Evolutionary conservation across 164 flowering plant genomes (phyloP).

Genomic region (Cinnamomum micranthum): DNA sequence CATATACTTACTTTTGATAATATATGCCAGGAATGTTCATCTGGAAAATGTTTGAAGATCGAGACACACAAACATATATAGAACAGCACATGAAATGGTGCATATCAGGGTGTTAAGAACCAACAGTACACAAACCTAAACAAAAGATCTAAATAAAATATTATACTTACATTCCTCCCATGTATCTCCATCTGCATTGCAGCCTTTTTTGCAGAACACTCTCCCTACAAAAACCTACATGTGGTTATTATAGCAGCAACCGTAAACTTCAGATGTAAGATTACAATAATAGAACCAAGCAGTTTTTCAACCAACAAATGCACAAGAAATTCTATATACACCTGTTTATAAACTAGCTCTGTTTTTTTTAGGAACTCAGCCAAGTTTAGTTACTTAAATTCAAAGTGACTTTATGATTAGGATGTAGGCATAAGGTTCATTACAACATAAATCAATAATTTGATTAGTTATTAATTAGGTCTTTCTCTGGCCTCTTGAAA

Average conservation of each 20-base stretch:
- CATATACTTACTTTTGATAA: no score
- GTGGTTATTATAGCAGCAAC: constrained; percentile 8
- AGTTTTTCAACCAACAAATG: neutral
- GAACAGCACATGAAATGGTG: neutral
- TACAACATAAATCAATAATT: no score
- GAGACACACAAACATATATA: neutral
- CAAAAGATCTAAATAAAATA: neutral
- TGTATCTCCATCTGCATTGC: constrained; percentile 73
- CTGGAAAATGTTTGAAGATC: no score
- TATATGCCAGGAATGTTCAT: no score
- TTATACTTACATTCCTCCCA: constrained; percentile 85
- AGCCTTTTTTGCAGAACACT: constrained; percentile 93
- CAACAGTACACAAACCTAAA: neutral
- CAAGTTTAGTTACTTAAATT: no score
- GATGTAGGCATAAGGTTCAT: no score
- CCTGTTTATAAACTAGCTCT: no score
- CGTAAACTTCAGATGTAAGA: constrained; percentile 1
- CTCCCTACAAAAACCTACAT: constrained; percentile 57
- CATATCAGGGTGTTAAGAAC: neutral
- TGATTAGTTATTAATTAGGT: no score
- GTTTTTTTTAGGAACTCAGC: no score
- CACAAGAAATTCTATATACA: neutral
- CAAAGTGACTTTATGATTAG: no score
- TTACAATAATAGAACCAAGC: neutral
- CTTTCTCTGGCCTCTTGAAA: no score